Evolutionary conservation across 1,284 basidiomycete genomes (phyloP).

Genomic region (Apiotrichum sp.): DNA sequence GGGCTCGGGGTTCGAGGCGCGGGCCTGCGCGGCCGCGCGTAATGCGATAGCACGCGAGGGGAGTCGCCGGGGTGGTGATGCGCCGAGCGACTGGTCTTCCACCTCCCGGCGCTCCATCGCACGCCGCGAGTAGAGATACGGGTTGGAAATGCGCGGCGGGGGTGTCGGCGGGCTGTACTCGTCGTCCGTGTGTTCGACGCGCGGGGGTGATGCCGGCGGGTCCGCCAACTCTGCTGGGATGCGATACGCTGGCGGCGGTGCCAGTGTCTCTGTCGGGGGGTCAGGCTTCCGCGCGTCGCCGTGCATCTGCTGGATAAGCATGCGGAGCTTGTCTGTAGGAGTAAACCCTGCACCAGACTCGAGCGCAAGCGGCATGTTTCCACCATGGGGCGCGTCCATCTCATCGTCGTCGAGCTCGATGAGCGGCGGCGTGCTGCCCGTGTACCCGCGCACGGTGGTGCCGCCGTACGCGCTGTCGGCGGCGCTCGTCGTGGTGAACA

Average conservation of each 20-base stretch:
- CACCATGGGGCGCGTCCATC: not conserved
- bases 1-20: not conserved
- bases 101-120: not conserved
- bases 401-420: constrained; percentile 12
- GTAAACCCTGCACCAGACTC: constrained; percentile 12
- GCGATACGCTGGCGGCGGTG: not conserved
- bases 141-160: constrained; percentile 32
- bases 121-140: constrained; percentile 21
- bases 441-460: constrained; percentile 1
- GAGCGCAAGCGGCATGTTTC: constrained; percentile 2
- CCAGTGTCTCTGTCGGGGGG: too few species aligned
- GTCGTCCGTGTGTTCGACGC: constrained; percentile 10
- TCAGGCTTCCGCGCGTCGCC: constrained; percentile 2
- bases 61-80: constrained; percentile 10
- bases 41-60: constrained; percentile 22
- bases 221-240: too few species aligned
- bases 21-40: constrained; percentile 9
- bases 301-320: constrained; percentile 15
- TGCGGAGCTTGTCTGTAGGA: constrained; percentile 13
- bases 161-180: constrained; percentile 36
- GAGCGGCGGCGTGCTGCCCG: constrained; percentile 4
- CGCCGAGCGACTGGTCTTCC: not conserved
- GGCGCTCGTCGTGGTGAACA: constrained; percentile 1
- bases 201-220: not conserved
- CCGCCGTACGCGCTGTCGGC: constrained; percentile 4